Evolutionary conservation across 768 basidiomycete genomes (phyloP), one percentile per base, ranked within the genome.

Genomic region (Boletus patriciae): DNA sequence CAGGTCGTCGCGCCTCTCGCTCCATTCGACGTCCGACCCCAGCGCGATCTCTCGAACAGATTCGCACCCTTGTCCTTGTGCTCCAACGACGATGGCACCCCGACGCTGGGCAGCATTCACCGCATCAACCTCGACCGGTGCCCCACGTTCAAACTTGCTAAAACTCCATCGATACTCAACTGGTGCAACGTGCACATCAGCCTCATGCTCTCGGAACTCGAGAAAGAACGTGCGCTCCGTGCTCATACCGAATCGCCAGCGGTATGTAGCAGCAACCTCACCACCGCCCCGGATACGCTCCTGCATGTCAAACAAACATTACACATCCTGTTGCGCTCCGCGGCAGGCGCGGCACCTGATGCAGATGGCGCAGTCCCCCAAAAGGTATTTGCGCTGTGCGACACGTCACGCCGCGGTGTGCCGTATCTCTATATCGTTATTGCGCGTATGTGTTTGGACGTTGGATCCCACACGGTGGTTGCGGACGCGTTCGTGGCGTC

Each of bases 401-500:
- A 68, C 36, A 61, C 52, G 38, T 50, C 61, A 0, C 49, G 42
- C 8, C 34, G 25, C 11, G n/a, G 27, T 16, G 51, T 45, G 12
- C 9, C 42, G 6, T 66, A 80, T 58, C 76, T 79, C 0, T 53
- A 81, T 29, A 65, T 85, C 49, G 75, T 85, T 64, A 60, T 85
- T 49, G 73, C 75, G 29, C 66, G 70, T 11, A 62, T 83, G 43
- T 70, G 79, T 11, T 67, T 80, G 42, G 84, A 86, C 56, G 61
- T 80, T 16, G 59, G 59, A 3, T 66, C 65, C 12, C 65, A 67
- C 55, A 83, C 83, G 2, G 50, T 84, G 0, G 70, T 85, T 7
- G 74, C 72, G 27, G 83, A 84, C 56, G 73, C 75, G 3, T 83
- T 73, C 60, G 74, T 81, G 10, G 69, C 81, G 3, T 74, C 77